A percentile compares a stretch with the other conserved stretches of the same genome.
Evolutionary conservation across 208 protist genomes (phyloP).

Genomic region (Vickermania spadyakhi): DNA sequence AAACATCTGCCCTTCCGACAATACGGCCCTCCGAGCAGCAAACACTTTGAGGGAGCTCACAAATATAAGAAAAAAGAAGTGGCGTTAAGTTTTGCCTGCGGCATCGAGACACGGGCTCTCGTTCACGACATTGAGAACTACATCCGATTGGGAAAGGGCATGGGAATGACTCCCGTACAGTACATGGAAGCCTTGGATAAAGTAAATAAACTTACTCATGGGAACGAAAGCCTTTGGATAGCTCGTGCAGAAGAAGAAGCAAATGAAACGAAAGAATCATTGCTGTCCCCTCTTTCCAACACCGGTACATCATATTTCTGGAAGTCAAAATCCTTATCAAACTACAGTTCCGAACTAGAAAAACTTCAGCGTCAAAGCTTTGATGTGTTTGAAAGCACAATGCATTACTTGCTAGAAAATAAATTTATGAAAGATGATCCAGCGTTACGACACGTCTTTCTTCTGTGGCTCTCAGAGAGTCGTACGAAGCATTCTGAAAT

Average conservation of each 20-base stretch:
- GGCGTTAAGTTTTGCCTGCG: neutral
- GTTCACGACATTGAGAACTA: neutral
- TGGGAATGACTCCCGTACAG: neutral
- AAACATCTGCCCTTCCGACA: neutral
- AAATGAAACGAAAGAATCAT: too few relatives aligned
- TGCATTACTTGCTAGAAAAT: neutral
- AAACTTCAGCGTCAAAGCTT: too few relatives aligned
- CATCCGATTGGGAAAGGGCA: neutral
- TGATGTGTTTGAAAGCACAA: neutral
- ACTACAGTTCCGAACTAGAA: too few relatives aligned
- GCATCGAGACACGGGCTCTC: neutral
- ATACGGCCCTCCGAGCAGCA: too few relatives aligned
- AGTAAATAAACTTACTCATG: neutral
- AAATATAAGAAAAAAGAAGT: neutral
- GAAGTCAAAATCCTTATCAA: too few relatives aligned
- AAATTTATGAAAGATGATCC: neutral
- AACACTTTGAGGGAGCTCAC: neutral
- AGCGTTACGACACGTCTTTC: neutral
- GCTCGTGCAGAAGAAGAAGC: too few relatives aligned
- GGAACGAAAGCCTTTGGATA: neutral
- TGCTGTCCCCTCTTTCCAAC: too few relatives aligned
- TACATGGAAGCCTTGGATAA: neutral
- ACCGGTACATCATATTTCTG: too few relatives aligned
- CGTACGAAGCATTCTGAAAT: neutral
- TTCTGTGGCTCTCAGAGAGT: neutral